Base-by-base conservation (phyloP, 768 basidiomycete genomes). In the Phlegmacium glaucopus region DNA sequence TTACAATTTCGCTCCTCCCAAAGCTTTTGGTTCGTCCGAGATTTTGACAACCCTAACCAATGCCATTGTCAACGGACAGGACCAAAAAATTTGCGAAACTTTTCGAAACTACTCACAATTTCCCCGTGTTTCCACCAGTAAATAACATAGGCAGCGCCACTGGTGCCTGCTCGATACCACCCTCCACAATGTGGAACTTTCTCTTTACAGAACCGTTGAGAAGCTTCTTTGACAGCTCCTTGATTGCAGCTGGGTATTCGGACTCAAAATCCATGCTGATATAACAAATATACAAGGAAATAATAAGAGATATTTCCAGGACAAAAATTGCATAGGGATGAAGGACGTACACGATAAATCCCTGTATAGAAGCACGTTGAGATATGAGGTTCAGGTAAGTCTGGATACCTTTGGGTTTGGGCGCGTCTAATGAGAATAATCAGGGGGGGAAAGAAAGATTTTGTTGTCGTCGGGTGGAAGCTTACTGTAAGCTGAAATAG, bases 401-500 rank as follows among this genome's bases (percentile, higher is more conserved):
- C 48, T 77, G 70, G 12, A 94, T 71, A 11, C 88, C 88, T 49
- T 74, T 77, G 1, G 88, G 84, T 49, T 75, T 78, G 1, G 69
- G 47, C 25, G 72, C 61, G 59, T 88, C 86, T 88, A 25, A 17
- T 4, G 13, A 37, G 9, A 3, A 18, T 18, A 38, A 49, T 28
- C 26, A 22, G 39, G 17, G 11, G 17, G n/a, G 34, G 8, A 9
- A 22, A 12, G 42, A 12, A 16, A 32, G n/a, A 3, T 12, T 27
- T 4, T 4, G 25, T 16, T 10, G 11, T 9, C 6, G 0, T 8
- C 38, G 22, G 1, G 44, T 29, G 4, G 16, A 9, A 64, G 39
- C 82, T 45, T 51, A 87, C 86, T 90, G 61, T 93, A 94, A 22
- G 78, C 77, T 36, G 92, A 89, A 53, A 96, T 94, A 27, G 88